A percentile compares a stretch with the other conserved stretches of the same genome.
phyloP scores from a whole-genome alignment of 441 rosid species.

The Euphorbia celastroides region DNA sequence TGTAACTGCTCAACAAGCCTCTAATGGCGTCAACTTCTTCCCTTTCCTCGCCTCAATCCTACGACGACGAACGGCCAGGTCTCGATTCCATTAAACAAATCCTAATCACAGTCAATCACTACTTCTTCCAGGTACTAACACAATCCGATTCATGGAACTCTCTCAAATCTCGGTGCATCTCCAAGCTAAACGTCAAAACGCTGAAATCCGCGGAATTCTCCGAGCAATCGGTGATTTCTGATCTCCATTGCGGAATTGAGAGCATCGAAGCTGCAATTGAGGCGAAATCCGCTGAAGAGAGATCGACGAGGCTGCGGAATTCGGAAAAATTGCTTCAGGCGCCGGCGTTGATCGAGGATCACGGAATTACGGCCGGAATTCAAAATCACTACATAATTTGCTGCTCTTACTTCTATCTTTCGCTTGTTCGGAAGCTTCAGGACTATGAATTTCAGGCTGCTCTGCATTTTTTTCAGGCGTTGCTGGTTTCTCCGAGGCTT shows the following conservation, averaged over 20 bases:
- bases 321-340: slow-evolving; percentile 83
- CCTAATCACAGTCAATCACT: slow-evolving; percentile 41
- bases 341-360: slow-evolving; percentile 83
- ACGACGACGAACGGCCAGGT: slow-evolving; percentile 32
- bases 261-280: slow-evolving; percentile 52
- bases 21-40: slow-evolving; percentile 40
- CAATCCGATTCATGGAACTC: slow-evolving; percentile 31
- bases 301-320: slow-evolving; percentile 27
- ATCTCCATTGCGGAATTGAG: slow-evolving; percentile 75
- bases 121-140: slow-evolving; percentile 30
- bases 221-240: slow-evolving; percentile 61
- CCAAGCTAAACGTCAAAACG: slow-evolving; percentile 35
- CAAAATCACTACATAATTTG: slow-evolving; percentile 52
- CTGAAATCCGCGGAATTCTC: slow-evolving; percentile 54
- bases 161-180: slow-evolving; percentile 40
- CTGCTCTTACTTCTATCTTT: slow-evolving; percentile 71
- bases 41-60: slow-evolving; percentile 20
- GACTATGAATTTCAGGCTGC: slow-evolving; percentile 73
- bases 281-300: slow-evolving; percentile 33
- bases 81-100: slow-evolving; percentile 38
- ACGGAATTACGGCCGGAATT: slow-evolving; percentile 60
- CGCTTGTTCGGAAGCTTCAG: slow-evolving; percentile 55
- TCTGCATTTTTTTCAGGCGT: slow-evolving; percentile 70
- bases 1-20: slow-evolving; percentile 10
- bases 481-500: slow-evolving; percentile 53